A percentile compares a stretch with the other conserved stretches of the same genome.
These are phyloP conservation scores for Rhinocladiella similis DNA, from an alignment of 2,329 filamentous ascomycete genomes.

Conservation along the genomic window DNA sequence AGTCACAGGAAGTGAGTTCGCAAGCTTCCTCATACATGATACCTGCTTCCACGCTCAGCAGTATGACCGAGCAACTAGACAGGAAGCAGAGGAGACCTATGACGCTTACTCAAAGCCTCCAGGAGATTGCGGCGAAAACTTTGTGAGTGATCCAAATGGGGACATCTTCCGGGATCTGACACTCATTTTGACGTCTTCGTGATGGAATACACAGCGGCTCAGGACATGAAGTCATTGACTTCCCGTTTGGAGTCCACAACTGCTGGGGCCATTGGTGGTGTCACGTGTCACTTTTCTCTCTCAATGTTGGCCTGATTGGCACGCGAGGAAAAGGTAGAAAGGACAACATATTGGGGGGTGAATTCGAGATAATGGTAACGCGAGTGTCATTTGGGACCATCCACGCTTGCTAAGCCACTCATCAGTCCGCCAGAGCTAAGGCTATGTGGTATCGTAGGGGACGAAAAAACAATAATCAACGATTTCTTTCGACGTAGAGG, in stretches of 20 bases:
- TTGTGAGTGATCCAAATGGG: background rate
- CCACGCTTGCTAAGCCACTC: conserved; percentile 28
- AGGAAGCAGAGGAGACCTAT: background rate
- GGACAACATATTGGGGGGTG: background rate
- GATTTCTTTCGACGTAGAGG: conserved; percentile 20
- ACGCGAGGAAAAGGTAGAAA: background rate
- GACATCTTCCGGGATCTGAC: background rate
- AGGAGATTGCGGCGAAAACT: background rate
- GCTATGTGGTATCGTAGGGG: conserved; percentile 29
- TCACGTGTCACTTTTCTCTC: background rate
- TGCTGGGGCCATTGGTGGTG: background rate
- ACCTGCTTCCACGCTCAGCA: too few relatives aligned
- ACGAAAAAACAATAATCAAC: conserved; percentile 24
- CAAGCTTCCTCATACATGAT: too few relatives aligned
- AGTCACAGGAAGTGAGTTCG: too few relatives aligned
- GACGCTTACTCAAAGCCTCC: background rate
- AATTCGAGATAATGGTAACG: background rate
- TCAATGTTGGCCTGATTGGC: background rate
- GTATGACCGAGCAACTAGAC: background rate
- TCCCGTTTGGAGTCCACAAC: background rate
- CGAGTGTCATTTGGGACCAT: conserved; percentile 25
- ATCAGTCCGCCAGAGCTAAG: conserved; percentile 27
- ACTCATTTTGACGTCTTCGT: background rate
- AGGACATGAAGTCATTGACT: background rate
- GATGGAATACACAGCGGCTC: background rate